These are phyloP conservation scores for Discostella stelligeroides DNA, from an alignment of 108 stramenopile genomes.

Conservation along the genomic window DNA sequence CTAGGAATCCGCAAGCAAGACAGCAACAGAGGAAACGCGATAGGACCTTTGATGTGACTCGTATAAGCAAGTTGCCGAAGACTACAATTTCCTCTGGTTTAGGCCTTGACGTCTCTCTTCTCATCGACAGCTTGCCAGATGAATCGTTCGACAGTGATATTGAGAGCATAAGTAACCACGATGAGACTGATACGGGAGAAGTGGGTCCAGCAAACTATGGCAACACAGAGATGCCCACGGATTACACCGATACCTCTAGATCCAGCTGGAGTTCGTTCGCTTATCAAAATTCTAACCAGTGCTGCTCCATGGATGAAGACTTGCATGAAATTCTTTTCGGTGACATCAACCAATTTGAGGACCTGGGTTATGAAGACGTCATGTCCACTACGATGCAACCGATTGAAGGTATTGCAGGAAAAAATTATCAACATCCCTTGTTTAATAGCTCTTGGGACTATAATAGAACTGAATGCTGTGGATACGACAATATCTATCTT, in stretches of 20 bases:
- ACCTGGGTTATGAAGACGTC: neutral
- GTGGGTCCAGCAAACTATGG: neutral
- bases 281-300: neutral
- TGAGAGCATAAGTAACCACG: no score
- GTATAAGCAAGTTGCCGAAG: slow-evolving; percentile 2
- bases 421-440: neutral
- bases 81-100: neutral
- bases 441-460: neutral
- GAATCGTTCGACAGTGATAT: neutral
- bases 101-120: slow-evolving; percentile 2
- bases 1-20: slow-evolving; percentile 3
- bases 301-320: neutral
- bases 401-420: neutral
- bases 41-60: slow-evolving; percentile 5
- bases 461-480: no score
- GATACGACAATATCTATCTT: neutral
- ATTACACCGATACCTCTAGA: neutral
- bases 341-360: neutral
- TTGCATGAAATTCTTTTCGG: neutral
- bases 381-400: neutral
- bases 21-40: neutral
- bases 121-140: neutral
- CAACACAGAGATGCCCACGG: neutral
- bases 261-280: neutral
- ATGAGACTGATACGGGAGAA: neutral